These are phyloP conservation scores for Colletotrichum cereale DNA, from an alignment of 2,329 filamentous ascomycete species.

Conservation along the genomic window DNA sequence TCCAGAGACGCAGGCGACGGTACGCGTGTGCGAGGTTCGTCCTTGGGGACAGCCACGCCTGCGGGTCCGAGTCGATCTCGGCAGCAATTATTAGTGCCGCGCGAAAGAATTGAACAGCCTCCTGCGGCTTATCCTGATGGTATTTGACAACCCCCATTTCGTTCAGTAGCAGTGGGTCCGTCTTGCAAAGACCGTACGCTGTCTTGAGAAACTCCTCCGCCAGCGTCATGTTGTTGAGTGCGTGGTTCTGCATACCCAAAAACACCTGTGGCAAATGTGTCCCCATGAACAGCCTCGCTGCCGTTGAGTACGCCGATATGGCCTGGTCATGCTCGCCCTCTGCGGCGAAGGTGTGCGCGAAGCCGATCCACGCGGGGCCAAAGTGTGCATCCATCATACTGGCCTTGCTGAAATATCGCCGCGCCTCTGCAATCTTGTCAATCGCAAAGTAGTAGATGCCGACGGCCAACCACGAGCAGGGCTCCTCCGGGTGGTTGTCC, in stretches of 20 bases:
- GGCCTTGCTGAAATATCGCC: constrained; percentile 96
- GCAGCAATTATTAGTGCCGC: constrained; percentile 82
- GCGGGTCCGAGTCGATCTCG: constrained; percentile 84
- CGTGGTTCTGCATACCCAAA: constrained; percentile 97
- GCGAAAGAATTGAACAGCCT: constrained; percentile 82
- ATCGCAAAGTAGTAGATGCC: constrained; percentile 95
- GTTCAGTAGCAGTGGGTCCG: constrained; percentile 91
- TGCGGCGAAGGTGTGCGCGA: constrained; percentile 97
- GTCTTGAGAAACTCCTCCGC: constrained; percentile 95
- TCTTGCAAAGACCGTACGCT: constrained; percentile 84
- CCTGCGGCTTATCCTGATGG: constrained; percentile 83
- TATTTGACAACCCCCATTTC: constrained; percentile 98
- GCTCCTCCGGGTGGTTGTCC: constrained; percentile 90
- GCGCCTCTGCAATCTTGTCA: constrained; percentile 89
- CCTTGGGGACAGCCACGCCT: constrained; percentile 85
- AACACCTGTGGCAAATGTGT: constrained; percentile 97
- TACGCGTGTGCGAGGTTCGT: constrained; percentile 93
- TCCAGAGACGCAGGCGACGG: constrained; percentile 76
- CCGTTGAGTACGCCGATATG: constrained; percentile 96
- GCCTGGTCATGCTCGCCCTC: constrained; percentile 99
- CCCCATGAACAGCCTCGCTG: constrained; percentile 93
- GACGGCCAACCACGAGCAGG: constrained; percentile 93
- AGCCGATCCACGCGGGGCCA: constrained; percentile 97
- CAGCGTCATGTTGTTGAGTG: constrained; percentile 92
- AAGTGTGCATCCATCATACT: constrained; percentile 98